Conservation (phyloP, 306 rosid species). For the Dicorynia guianensis region DNA sequence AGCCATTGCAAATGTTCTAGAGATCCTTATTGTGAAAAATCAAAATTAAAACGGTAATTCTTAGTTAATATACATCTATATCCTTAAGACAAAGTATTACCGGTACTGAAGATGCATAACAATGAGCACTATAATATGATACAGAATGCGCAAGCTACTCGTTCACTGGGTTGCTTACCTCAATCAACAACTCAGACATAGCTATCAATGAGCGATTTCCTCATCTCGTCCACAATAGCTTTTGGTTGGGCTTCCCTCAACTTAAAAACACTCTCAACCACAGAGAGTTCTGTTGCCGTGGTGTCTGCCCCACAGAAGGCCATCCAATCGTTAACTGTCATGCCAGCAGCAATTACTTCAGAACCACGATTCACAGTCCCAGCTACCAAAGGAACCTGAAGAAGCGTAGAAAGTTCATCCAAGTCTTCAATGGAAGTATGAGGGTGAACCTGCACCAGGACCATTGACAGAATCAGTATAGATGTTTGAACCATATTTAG, state of each 20-base stretch:
- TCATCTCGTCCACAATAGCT: slow-evolving; percentile 78
- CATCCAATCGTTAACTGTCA: slow-evolving; percentile 88
- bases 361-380: slow-evolving; percentile 88
- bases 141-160: too few relatives aligned
- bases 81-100: too few relatives aligned
- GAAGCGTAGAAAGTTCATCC: slow-evolving; percentile 86
- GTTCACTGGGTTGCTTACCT: too few relatives aligned
- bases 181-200: slow-evolving; percentile 51
- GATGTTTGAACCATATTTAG: slow-evolving; percentile 1
- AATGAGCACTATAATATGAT: too few relatives aligned
- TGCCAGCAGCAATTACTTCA: slow-evolving; percentile 77
- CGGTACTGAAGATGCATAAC: too few relatives aligned
- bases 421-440: slow-evolving; percentile 86
- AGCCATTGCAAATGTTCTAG: too few relatives aligned
- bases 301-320: slow-evolving; percentile 92
- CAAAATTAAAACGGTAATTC: too few relatives aligned
- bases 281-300: slow-evolving; percentile 88
- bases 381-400: slow-evolving; percentile 86
- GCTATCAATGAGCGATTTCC: slow-evolving; percentile 77
- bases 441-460: slow-evolving; percentile 77
- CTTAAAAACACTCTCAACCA: slow-evolving; percentile 83
- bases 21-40: too few relatives aligned
- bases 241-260: slow-evolving; percentile 77
- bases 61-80: too few relatives aligned
- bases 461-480: not conserved